Conservation (phyloP, 768 basidiomycete genomes). For the Kwoniella mangroviensis region DNA sequence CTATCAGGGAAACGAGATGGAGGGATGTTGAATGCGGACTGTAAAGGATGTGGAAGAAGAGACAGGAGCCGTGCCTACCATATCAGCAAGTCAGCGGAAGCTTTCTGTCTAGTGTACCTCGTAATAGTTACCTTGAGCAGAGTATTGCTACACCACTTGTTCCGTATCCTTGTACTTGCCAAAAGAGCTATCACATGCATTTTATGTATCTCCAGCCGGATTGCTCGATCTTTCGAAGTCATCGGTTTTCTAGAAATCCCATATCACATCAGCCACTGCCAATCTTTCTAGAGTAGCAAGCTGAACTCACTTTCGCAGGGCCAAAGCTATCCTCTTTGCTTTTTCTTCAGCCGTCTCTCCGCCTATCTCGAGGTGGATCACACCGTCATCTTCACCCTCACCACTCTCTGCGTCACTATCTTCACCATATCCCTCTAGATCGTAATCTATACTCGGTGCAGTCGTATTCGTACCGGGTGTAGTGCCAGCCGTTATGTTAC, state of each 20-base stretch:
- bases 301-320: constrained; percentile 45
- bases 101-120: background rate
- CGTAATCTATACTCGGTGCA: constrained; percentile 39
- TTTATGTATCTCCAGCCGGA: constrained; percentile 83
- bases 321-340: constrained; percentile 44
- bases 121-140: constrained; percentile 72
- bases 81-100: background rate
- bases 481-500: constrained; percentile 23
- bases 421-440: constrained; percentile 31
- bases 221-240: constrained; percentile 65
- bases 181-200: constrained; percentile 83
- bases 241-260: constrained; percentile 49
- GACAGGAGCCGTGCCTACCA: constrained; percentile 84
- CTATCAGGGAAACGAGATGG: constrained; percentile 80
- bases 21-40: constrained; percentile 77
- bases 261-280: background rate
- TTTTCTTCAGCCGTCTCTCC: constrained; percentile 51
- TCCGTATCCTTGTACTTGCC: constrained; percentile 73
- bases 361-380: constrained; percentile 47
- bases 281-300: background rate
- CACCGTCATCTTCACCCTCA: constrained; percentile 36
- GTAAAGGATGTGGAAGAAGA: constrained; percentile 76
- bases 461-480: constrained; percentile 34
- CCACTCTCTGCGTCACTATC: constrained; percentile 31
- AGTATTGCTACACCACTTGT: constrained; percentile 80